Evolutionary conservation across 2,329 filamentous ascomycete genomes (phyloP).

Genomic region (Hirsutella minnesotensis): DNA sequence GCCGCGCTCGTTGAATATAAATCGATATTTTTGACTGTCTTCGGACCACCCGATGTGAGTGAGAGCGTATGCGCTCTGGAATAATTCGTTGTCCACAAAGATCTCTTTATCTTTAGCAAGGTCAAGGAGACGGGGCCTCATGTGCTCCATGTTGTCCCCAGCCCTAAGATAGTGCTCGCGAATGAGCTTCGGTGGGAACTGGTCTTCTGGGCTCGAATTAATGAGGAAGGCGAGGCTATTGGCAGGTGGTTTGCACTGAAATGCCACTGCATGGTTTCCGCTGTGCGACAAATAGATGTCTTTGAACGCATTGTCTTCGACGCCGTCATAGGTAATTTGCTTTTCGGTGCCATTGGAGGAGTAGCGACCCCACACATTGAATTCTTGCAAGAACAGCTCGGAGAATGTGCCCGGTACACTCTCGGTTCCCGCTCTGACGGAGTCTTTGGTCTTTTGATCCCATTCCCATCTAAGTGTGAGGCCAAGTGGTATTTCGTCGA

Average conservation of each 20-base stretch:
- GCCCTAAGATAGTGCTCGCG: conserved; percentile 13
- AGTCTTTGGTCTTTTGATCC: neutral
- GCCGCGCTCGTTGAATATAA: conserved; percentile 16
- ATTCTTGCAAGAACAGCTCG: conserved; percentile 2
- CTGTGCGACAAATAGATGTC: conserved; percentile 9
- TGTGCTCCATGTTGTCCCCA: conserved; percentile 12
- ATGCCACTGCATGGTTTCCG: conserved; percentile 8
- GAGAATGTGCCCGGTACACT: neutral
- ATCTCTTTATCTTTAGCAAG: conserved; percentile 9
- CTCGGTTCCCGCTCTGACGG: neutral
- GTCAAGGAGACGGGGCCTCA: conserved; percentile 15
- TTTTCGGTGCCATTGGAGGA: conserved; percentile 1
- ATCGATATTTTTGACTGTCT: conserved; percentile 12
- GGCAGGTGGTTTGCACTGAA: conserved; percentile 11
- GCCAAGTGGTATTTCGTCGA: conserved; percentile 2
- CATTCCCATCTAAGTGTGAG: conserved; percentile 2
- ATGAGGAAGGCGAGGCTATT: conserved; percentile 7
- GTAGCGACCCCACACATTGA: conserved; percentile 2
- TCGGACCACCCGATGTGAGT: conserved; percentile 12
- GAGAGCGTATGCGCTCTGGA: conserved; percentile 12
- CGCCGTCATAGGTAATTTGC: conserved; percentile 10
- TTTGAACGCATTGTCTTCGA: conserved; percentile 6
- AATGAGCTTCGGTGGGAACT: conserved; percentile 14
- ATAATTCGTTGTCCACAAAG: conserved; percentile 10
- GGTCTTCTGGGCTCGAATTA: conserved; percentile 10